phyloP scores from a whole-genome alignment of 2,329 filamentous ascomycete species.

The Neocucurbitaria cava region DNA sequence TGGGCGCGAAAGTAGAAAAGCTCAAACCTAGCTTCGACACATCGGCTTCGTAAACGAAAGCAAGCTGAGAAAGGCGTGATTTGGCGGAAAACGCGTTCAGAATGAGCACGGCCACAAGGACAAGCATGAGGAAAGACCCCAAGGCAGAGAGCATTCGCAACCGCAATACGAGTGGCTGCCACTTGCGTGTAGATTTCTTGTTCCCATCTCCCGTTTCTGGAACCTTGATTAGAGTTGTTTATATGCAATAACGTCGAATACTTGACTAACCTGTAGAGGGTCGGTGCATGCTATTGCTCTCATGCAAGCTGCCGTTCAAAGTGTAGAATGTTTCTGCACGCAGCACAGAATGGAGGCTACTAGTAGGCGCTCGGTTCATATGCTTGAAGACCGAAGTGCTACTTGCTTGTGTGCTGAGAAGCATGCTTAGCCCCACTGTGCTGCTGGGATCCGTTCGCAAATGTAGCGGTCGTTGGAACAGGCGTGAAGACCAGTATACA shows the following conservation, averaged over 20 bases:
- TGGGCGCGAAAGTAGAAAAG: constrained; percentile 25
- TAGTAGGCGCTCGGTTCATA: constrained; percentile 11
- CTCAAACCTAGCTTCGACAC: constrained; percentile 16
- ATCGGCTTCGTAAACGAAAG: constrained; percentile 24
- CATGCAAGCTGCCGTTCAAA: constrained; percentile 1
- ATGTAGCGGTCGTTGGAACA: constrained; percentile 18
- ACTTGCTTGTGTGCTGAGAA: constrained; percentile 5
- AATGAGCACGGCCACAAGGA: constrained; percentile 10
- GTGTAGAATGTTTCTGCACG: constrained; percentile 17
- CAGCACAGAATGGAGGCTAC: constrained; percentile 5
- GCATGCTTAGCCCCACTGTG: constrained; percentile 15
- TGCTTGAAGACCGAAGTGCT: constrained; percentile 7
- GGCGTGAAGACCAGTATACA: constrained; percentile 17
- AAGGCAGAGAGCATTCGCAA: constrained; percentile 16
- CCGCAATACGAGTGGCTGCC: constrained; percentile 18
- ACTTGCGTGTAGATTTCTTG: no score
- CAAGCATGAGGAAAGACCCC: neutral
- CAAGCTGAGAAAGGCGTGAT: constrained; percentile 23
- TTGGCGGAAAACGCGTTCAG: constrained; percentile 14
- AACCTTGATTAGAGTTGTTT: no score
- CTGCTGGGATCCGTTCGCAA: constrained; percentile 23
- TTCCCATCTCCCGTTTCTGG: no score
- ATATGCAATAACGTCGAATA: no score
- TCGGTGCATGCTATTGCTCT: no score
- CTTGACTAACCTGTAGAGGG: no score